Evolutionary conservation across 345 rosid genomes (phyloP), one percentile per base, ranked within the genome.

Genomic region (Mallotus nudiflorus): DNA sequence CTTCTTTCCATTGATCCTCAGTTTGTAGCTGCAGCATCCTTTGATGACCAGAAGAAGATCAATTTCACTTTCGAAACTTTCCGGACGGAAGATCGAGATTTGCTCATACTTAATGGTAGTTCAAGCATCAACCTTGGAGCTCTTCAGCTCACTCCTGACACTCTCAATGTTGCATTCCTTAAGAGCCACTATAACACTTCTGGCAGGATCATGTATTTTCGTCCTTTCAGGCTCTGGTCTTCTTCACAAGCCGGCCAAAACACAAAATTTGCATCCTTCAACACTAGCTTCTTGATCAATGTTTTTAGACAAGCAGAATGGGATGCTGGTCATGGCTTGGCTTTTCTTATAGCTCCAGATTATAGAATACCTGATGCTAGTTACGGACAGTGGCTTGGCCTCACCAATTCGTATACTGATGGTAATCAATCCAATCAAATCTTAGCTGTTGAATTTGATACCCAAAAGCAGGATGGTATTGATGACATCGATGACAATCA

Each of bases 381-480:
- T 52, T 45, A 45, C 24, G 82, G 80, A 10, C 80, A 67, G 33
- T 78, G 82, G 82, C 80, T 82, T 20, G 85, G 82, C 55, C 73
- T 82, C 33, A 78, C 80, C 24, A 82, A 75, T 31, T 72, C 57
- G 27, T 8, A 48, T 53, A 33, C 78, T 10, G 85, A 82, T 29
- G 65, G 72, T 1, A 82, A 39, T 54, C 12, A 10, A 3, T 56
- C 48, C 15, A 81, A 78, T 63, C 67, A 72, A 20, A 33, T 81
- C 9, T 37, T 83, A 5, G 89, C 86, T 20, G 45, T 86, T 0
- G 87, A 83, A 62, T 80, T 86, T 27, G 84, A 82, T 63, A 86
- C 89, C 0, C 46, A 28, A 15, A 60, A 71, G 73, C 78, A 85
- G 20, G 74, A 62, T 28, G 89, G 81, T 27, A 82, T 81, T 0